Base-by-base conservation (phyloP, 306 rosid species). In the Dalbergia cochinchinensis region DNA sequence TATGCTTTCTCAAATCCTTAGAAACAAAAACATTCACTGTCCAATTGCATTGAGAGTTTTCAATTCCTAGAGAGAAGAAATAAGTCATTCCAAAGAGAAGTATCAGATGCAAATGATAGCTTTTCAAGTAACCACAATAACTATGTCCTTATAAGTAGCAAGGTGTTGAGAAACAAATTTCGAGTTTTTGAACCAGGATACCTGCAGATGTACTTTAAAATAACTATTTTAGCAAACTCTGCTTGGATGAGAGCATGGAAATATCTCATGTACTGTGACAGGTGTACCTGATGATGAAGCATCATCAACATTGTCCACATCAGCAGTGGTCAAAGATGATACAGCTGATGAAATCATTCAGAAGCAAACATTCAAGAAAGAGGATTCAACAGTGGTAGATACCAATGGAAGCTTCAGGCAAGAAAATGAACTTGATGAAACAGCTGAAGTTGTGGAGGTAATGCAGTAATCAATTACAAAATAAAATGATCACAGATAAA, bases 401-500 rank as follows among this genome's bases (percentile, higher is more conserved):
- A 53, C 10, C n/a, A 1, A 16, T 9, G 34, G 34, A n/a, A 70
- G 63, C 48, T 15, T 14, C n/a, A 33, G 47, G 13, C 47, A 12
- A 33, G 75, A 70, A 70, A 70, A 70, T 15, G 63, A 70, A 50
- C 62, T 15, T n/a, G 75, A 70, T 4, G 12, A 15, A 33, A 31
- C 8, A 1, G 8, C 47, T 37, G 4, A 50, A 8, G 60, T 51
- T 70, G 47, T 8, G 11, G 63, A 70, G 75, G 75, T 70, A 31
- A 51, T 47, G 62, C 22, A 14, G 3, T 8, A 51, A 51, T 20
- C 11, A 9, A 58, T 11, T 58, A 10, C 64, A 19, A 1, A 26
- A 26, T 26, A 26, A 26, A 26, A 26, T 26, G 2, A 26, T 26
- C 64, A 3, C 8, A 3, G 34, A 19, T 4, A 42, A 20, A 7